Evolutionary conservation across 805 yeast species (phyloP).

Genomic region (Starmerella floris): DNA sequence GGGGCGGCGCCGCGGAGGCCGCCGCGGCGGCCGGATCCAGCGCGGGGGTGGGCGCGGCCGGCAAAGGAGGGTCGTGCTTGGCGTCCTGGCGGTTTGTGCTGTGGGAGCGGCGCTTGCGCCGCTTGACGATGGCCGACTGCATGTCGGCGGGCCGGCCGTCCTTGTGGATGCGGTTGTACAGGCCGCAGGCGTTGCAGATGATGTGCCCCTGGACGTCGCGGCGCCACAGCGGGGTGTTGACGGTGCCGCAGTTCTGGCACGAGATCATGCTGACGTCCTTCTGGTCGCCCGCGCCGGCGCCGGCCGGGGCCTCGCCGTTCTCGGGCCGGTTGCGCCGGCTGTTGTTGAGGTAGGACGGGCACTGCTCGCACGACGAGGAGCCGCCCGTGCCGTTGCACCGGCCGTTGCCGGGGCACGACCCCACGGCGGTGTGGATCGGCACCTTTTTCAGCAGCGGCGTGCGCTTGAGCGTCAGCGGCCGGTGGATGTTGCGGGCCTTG

Average conservation of each 20-base stretch:
- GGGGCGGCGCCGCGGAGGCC: background rate
- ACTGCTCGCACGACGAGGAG: slow-evolving; percentile 60
- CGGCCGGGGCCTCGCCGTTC: background rate
- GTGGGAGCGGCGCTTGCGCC: slow-evolving; percentile 43
- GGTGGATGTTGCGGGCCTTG: slow-evolving; percentile 43
- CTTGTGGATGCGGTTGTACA: slow-evolving; percentile 65
- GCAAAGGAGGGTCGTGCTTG: background rate
- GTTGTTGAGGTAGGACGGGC: slow-evolving; percentile 55
- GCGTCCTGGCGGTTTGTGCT: background rate
- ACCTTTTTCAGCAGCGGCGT: slow-evolving; percentile 15
- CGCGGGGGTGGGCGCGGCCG: background rate
- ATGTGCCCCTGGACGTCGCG: slow-evolving; percentile 70
- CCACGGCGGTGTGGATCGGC: slow-evolving; percentile 24
- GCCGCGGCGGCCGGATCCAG: background rate
- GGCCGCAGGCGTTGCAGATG: slow-evolving; percentile 76
- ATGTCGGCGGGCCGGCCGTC: slow-evolving; percentile 61
- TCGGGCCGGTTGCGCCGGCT: slow-evolving; percentile 34
- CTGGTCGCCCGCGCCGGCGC: background rate
- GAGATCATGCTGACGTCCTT: slow-evolving; percentile 37
- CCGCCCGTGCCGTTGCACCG: slow-evolving; percentile 85
- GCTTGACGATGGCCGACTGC: slow-evolving; percentile 59
- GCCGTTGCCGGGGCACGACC: slow-evolving; percentile 63
- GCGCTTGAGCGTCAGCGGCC: slow-evolving; percentile 54
- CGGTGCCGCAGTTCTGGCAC: slow-evolving; percentile 71
- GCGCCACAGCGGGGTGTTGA: slow-evolving; percentile 79